Evolutionary conservation across 768 basidiomycete genomes (phyloP), one percentile per base, ranked within the genome.

Genomic region (Sarcomyxa edulis): DNA sequence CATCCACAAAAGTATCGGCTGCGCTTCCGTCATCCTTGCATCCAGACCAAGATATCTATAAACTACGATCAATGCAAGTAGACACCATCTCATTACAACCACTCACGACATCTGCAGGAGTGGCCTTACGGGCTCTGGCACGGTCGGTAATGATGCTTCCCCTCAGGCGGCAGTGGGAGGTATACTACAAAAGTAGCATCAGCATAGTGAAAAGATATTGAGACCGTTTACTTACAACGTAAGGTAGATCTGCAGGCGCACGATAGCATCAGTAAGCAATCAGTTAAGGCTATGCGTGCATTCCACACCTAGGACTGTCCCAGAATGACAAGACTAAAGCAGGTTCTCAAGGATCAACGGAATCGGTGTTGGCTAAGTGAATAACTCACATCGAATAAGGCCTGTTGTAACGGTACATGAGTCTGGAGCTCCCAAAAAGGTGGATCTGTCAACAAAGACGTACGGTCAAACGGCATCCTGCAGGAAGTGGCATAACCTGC

Each of bases 1-100:
- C 81, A 16, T 66, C 68, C 19, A 72, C 64, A 35, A 74, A 73
- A 1, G 83, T 83, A 51, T 87, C 85, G 0, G 81, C 79, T 51
- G 84, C 87, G 1, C 74, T 85, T 56, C 85, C 75, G 23, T 69
- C 69, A 53, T 88, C 86, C 37, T 74, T 67, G 50, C 84, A 85
- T 15, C 75, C 83, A 12, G 83, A 78, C 57, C 78, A 84, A 1
- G 79, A 82, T 36, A 88, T 81, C 78, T 84, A 44, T 31, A 23
- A n/a, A n/a, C n/a, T n/a, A n/a, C n/a, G n/a, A n/a, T n/a, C n/a
- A n/a, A n/a, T n/a, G n/a, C n/a, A n/a, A 5, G 19, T 15, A n/a
- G 38, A 18, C 15, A 24, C 22, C 9, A 6, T 16, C 14, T 6
- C 18, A 14, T 26, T 31, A 10, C 9, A 12, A 44, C n/a, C 7